Evolutionary conservation across 495 filamentous ascomycete genomes (phyloP).

Genomic region (Durotheca rogersii): DNA sequence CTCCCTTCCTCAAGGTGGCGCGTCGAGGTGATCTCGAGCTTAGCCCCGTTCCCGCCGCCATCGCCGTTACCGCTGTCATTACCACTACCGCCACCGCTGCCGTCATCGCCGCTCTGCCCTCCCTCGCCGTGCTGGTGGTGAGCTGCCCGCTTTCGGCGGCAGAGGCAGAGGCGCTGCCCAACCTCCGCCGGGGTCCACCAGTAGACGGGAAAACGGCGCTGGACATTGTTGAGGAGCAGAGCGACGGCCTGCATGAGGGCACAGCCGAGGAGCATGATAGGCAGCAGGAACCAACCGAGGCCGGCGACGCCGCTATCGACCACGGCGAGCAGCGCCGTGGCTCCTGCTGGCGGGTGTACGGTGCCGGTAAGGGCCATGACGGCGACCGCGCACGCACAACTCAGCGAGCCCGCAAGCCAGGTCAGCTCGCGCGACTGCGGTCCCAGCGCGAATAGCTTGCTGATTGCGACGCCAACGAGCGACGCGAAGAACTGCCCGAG

Average conservation of each 20-base stretch:
- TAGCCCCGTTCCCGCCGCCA: slow-evolving; percentile 16
- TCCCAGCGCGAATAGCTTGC: slow-evolving; percentile 70
- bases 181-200: slow-evolving; percentile 66
- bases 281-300: slow-evolving; percentile 74
- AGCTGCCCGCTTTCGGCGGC: too few relatives aligned
- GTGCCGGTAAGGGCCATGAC: slow-evolving; percentile 78
- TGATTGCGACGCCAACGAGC: slow-evolving; percentile 63
- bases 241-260: slow-evolving; percentile 66
- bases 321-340: slow-evolving; percentile 78
- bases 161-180: slow-evolving; percentile 18
- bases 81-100: slow-evolving; percentile 4
- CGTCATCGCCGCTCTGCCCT: slow-evolving; percentile 2
- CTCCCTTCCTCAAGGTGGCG: slow-evolving; percentile 21
- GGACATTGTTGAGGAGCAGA: slow-evolving; percentile 72
- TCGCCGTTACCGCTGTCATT: slow-evolving; percentile 13
- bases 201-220: slow-evolving; percentile 72
- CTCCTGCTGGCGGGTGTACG: slow-evolving; percentile 84
- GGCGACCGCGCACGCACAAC: slow-evolving; percentile 66
- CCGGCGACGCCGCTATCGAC: slow-evolving; percentile 54
- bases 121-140: too few relatives aligned
- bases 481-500: slow-evolving; percentile 70
- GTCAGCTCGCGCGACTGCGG: slow-evolving; percentile 54
- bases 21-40: slow-evolving; percentile 9
- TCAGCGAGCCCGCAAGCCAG: slow-evolving; percentile 68
- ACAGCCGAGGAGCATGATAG: slow-evolving; percentile 65